A percentile compares a stretch with the other conserved stretches of the same genome.
phyloP scores from a whole-genome alignment of 2,329 filamentous ascomycete genomes.

The Penicillium frequentans region DNA sequence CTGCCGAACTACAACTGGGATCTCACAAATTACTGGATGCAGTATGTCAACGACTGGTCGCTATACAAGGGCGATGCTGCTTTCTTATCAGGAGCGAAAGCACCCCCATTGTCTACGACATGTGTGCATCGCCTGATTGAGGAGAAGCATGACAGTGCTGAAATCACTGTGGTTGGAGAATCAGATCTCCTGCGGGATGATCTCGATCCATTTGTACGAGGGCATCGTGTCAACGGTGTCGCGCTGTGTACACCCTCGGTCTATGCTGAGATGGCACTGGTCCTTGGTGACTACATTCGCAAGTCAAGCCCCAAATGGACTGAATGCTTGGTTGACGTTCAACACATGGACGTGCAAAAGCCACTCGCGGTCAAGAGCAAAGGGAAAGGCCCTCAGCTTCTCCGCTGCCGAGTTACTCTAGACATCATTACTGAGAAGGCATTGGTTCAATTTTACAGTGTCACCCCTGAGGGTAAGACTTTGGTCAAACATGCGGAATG shows the following conservation, averaged over 20 bases:
- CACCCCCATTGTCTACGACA: too few relatives aligned
- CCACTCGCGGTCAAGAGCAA: too few relatives aligned
- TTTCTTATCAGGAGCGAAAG: not conserved
- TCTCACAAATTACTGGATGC: slow-evolving; percentile 71
- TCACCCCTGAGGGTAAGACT: too few relatives aligned
- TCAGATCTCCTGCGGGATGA: not conserved
- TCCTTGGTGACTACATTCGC: too few relatives aligned
- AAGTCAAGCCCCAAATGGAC: too few relatives aligned
- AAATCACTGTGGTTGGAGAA: not conserved
- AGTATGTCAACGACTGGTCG: slow-evolving; percentile 71
- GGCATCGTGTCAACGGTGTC: not conserved
- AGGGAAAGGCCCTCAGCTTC: too few relatives aligned
- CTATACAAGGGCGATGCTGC: slow-evolving; percentile 58
- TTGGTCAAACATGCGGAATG: too few relatives aligned
- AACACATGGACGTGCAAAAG: too few relatives aligned
- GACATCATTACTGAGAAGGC: too few relatives aligned
- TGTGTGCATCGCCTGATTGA: not conserved
- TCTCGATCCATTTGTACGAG: not conserved
- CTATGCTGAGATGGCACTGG: slow-evolving; percentile 19
- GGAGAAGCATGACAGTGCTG: not conserved
- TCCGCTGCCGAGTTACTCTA: too few relatives aligned
- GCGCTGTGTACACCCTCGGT: slow-evolving; percentile 2
- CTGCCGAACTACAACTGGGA: slow-evolving; percentile 69
- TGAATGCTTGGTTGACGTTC: too few relatives aligned
- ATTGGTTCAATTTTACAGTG: too few relatives aligned